Evolutionary conservation across 495 filamentous ascomycete species (phyloP).

Genomic region (Collariella sp.): DNA sequence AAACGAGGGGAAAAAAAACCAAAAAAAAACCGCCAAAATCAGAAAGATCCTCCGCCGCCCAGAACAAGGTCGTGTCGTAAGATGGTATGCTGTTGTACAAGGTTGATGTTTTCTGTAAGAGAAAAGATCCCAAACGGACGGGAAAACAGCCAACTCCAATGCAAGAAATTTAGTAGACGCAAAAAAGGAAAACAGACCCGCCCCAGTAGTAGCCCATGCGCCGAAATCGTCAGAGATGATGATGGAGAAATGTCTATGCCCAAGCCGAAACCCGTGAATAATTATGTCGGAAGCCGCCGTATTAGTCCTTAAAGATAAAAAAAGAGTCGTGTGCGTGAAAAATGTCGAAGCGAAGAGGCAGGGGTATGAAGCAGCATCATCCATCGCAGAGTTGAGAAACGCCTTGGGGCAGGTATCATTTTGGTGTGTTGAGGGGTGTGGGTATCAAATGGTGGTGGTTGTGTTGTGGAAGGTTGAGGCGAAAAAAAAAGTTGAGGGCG

Average conservation of each 20-base stretch:
- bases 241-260: slow-evolving; percentile 10
- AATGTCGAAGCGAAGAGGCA: slow-evolving; percentile 3
- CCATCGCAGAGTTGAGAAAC: slow-evolving; percentile 10
- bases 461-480: neutral
- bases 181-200: neutral
- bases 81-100: slow-evolving; percentile 7
- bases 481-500: neutral
- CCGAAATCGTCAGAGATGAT: slow-evolving; percentile 7
- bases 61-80: slow-evolving; percentile 4
- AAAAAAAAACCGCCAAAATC: slow-evolving; percentile 1
- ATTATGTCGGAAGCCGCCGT: slow-evolving; percentile 3
- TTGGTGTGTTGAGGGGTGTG: slow-evolving; percentile 1
- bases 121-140: neutral
- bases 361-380: slow-evolving; percentile 4
- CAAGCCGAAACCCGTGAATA: slow-evolving; percentile 1
- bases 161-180: neutral
- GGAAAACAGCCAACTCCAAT: slow-evolving; percentile 2
- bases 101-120: neutral
- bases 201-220: neutral
- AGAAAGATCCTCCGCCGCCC: slow-evolving; percentile 1
- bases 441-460: slow-evolving; percentile 2
- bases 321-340: neutral
- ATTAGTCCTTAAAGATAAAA: slow-evolving; percentile 1
- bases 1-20: no score
- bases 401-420: slow-evolving; percentile 1